Conservation (phyloP, 2,329 filamentous ascomycete genomes). For the Penicillium sp. region DNA sequence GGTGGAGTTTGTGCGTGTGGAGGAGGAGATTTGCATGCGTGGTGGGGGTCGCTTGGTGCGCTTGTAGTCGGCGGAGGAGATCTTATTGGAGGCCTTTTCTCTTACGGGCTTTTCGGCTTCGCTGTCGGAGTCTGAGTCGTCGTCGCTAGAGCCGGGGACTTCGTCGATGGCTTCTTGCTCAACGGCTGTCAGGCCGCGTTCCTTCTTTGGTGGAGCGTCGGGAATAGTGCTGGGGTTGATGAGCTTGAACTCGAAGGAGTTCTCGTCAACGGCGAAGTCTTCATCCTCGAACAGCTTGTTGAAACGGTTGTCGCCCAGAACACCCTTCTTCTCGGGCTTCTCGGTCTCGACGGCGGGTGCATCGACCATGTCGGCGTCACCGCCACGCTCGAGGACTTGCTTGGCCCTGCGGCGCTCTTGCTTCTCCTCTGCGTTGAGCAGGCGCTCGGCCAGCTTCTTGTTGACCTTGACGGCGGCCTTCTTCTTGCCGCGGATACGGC, state of each 20-base stretch:
- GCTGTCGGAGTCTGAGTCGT: constrained; percentile 43
- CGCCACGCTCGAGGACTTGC: constrained; percentile 60
- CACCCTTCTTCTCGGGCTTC: constrained; percentile 59
- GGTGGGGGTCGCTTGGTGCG: constrained; percentile 57
- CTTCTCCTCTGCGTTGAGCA: constrained; percentile 66
- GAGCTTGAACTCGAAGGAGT: constrained; percentile 80
- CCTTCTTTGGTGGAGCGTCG: constrained; percentile 39
- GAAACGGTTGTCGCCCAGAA: constrained; percentile 88
- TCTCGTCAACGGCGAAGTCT: constrained; percentile 91
- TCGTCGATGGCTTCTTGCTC: constrained; percentile 66
- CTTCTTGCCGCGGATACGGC: constrained; percentile 89
- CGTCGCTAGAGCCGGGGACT: constrained; percentile 50
- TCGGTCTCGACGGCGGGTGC: constrained; percentile 36
- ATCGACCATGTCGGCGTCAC: constrained; percentile 55
- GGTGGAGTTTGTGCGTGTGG: constrained; percentile 50
- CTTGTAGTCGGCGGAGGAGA: constrained; percentile 63
- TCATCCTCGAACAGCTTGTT: constrained; percentile 87
- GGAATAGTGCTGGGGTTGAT: constrained; percentile 83
- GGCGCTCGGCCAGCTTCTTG: constrained; percentile 65
- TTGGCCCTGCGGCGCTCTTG: constrained; percentile 53
- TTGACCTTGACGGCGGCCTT: constrained; percentile 93
- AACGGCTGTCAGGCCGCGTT: constrained; percentile 65
- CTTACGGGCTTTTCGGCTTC: constrained; percentile 39
- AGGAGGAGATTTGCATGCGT: constrained; percentile 65
- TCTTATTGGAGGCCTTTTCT: constrained; percentile 48